These are phyloP conservation scores for Venturia aucupariae DNA, from an alignment of 2,329 filamentous ascomycete genomes.

Conservation along the genomic window DNA sequence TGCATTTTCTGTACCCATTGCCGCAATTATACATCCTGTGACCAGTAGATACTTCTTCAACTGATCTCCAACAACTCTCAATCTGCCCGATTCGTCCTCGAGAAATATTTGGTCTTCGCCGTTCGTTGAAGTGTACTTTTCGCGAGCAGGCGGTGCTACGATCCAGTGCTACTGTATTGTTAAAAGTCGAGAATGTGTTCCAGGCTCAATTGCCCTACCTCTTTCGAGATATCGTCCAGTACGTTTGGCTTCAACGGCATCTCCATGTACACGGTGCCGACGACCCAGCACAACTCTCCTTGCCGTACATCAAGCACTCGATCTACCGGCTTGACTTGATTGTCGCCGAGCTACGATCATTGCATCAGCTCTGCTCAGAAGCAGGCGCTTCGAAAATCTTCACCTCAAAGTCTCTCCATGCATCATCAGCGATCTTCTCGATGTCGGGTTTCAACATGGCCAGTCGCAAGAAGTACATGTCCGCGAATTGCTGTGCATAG, in stretches of 20 bases:
- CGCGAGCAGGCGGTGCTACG: slow-evolving; percentile 64
- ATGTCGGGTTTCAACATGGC: slow-evolving; percentile 78
- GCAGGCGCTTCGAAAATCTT: slow-evolving; percentile 9
- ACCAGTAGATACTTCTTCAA: slow-evolving; percentile 65
- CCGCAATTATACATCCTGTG: slow-evolving; percentile 89
- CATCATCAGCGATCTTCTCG: slow-evolving; percentile 60
- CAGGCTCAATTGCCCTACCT: slow-evolving; percentile 42
- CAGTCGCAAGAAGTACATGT: slow-evolving; percentile 93
- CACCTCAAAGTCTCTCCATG: slow-evolving; percentile 66
- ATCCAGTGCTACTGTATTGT: slow-evolving; percentile 63
- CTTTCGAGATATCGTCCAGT: slow-evolving; percentile 86
- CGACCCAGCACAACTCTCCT: slow-evolving; percentile 90
- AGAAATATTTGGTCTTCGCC: slow-evolving; percentile 62
- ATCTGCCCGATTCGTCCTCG: slow-evolving; percentile 88
- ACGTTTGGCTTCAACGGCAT: slow-evolving; percentile 95
- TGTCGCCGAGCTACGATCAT: slow-evolving; percentile 54
- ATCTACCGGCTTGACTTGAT: slow-evolving; percentile 67
- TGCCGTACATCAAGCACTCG: slow-evolving; percentile 91
- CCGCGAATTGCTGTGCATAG: slow-evolving; percentile 91
- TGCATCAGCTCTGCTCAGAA: slow-evolving; percentile 10
- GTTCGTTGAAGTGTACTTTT: slow-evolving; percentile 63
- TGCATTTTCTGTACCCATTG: slow-evolving; percentile 85
- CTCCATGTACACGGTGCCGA: slow-evolving; percentile 93
- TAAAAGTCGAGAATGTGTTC: not conserved
- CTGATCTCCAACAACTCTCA: slow-evolving; percentile 64